phyloP scores from a whole-genome alignment of 257 asterid species.

The Capsicum rhomboideum region DNA sequence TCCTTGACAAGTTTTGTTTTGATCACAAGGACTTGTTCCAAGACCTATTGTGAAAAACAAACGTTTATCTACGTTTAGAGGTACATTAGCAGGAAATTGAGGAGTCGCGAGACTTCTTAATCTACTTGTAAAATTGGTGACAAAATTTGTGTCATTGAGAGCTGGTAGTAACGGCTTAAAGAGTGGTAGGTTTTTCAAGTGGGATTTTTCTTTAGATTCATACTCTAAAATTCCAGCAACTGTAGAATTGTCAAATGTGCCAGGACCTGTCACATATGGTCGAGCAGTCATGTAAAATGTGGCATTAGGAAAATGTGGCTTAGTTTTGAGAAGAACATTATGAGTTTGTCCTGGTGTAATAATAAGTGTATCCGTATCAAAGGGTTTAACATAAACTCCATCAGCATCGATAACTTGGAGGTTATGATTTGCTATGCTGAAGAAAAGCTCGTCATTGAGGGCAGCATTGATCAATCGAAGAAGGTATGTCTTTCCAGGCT shows the following conservation, averaged over 20 bases:
- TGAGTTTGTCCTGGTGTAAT: constrained; percentile 51
- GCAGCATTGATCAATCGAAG: constrained; percentile 34
- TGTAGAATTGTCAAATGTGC: constrained; percentile 45
- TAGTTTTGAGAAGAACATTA: constrained; percentile 2
- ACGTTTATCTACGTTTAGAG: constrained; percentile 22
- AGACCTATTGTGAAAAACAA: constrained; percentile 23
- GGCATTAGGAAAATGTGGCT: constrained; percentile 26
- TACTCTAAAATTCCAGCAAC: constrained; percentile 45
- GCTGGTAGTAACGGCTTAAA: constrained; percentile 34
- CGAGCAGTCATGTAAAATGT: constrained; percentile 38
- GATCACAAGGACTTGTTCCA: constrained; percentile 30
- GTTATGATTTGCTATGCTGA: constrained; percentile 42
- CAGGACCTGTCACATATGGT: constrained; percentile 44
- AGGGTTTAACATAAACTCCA: constrained; percentile 44
- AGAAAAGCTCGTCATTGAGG: neutral
- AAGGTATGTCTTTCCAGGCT: constrained; percentile 50
- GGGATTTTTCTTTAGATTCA: constrained; percentile 6
- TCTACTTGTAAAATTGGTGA: constrained; percentile 21
- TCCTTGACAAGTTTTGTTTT: constrained; percentile 38
- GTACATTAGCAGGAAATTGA: constrained; percentile 47
- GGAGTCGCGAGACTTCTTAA: constrained; percentile 36
- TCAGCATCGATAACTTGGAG: constrained; percentile 38
- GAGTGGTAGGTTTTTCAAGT: constrained; percentile 21
- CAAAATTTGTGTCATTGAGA: constrained; percentile 37
- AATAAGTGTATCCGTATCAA: constrained; percentile 28